phyloP scores from a whole-genome alignment of 306 rosid species.

The Quercus cerris region DNA sequence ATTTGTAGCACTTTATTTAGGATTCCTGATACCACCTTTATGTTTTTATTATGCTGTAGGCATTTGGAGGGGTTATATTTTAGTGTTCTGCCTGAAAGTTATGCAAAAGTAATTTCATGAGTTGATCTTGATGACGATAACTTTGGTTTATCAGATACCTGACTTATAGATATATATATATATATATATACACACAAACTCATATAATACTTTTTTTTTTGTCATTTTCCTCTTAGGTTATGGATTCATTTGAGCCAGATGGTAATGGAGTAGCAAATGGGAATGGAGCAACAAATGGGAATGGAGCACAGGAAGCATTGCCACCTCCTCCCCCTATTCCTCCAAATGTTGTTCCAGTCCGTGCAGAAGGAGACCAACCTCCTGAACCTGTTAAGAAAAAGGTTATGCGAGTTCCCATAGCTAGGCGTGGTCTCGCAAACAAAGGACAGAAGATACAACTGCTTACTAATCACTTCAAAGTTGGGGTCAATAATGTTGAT shows the following conservation, averaged over 20 bases:
- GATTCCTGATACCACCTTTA: neutral
- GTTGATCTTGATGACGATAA: neutral
- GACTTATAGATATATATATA: no score
- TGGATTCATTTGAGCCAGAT: slow-evolving; percentile 52
- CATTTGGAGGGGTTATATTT: no score
- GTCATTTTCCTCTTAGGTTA: slow-evolving; percentile 12
- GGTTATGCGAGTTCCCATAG: slow-evolving; percentile 52
- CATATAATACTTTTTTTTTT: no score
- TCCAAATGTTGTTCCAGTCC: slow-evolving; percentile 52
- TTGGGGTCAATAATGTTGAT: slow-evolving; percentile 43
- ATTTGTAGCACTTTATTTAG: neutral
- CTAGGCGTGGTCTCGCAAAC: slow-evolving; percentile 57
- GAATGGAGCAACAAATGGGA: neutral
- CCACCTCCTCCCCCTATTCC: slow-evolving; percentile 95
- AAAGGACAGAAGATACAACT: slow-evolving; percentile 61
- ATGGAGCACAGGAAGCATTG: slow-evolving; percentile 26
- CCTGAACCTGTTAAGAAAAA: slow-evolving; percentile 59
- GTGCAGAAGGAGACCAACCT: slow-evolving; percentile 27
- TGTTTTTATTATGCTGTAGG: no score
- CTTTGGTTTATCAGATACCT: neutral
- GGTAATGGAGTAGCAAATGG: slow-evolving; percentile 29
- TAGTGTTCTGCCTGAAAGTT: no score
- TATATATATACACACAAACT: no score
- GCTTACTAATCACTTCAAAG: slow-evolving; percentile 79
- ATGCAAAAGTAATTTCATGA: no score